These are phyloP conservation scores for Salix brachista DNA, from an alignment of 345 rosid species.

Conservation along the genomic window DNA sequence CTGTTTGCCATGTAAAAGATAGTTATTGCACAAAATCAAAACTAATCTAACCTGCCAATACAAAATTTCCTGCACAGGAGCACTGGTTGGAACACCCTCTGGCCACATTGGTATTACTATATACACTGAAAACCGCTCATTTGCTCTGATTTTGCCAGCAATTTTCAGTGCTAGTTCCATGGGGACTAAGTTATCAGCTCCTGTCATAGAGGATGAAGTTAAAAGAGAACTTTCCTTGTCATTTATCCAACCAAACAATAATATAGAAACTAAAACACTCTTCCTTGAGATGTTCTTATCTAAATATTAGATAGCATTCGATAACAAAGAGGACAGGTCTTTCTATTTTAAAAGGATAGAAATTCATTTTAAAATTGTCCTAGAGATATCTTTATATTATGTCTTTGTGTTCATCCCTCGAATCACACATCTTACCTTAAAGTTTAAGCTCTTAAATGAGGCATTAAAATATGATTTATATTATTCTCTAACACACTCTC, in stretches of 20 bases:
- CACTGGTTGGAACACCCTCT: slow-evolving; percentile 59
- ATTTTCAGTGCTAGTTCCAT: slow-evolving; percentile 69
- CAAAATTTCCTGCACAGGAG: slow-evolving; percentile 63
- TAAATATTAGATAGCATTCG: too few relatives aligned
- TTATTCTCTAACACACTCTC: too few relatives aligned
- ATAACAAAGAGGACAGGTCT: too few relatives aligned
- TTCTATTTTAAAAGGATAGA: too few relatives aligned
- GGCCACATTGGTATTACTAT: slow-evolving; percentile 72
- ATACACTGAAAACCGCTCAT: slow-evolving; percentile 52
- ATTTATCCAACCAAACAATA: background rate
- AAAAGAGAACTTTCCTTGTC: background rate
- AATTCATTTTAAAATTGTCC: too few relatives aligned
- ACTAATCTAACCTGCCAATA: slow-evolving; percentile 57
- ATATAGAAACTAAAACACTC: background rate
- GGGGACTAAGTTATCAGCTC: slow-evolving; percentile 65
- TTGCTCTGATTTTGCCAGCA: slow-evolving; percentile 46
- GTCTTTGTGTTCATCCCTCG: too few relatives aligned
- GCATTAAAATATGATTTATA: too few relatives aligned
- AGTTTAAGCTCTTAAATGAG: too few relatives aligned
- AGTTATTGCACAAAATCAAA: background rate
- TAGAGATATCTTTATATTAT: too few relatives aligned
- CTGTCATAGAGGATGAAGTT: slow-evolving; percentile 21
- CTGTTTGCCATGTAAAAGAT: background rate
- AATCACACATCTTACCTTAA: too few relatives aligned
- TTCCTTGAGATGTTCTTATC: too few relatives aligned